Percentiles rank a stretch among this genome's conserved stretches.
These are phyloP conservation scores for Aphanoascus verrucosus DNA, from an alignment of 2,329 filamentous ascomycete species.

Conservation along the genomic window DNA sequence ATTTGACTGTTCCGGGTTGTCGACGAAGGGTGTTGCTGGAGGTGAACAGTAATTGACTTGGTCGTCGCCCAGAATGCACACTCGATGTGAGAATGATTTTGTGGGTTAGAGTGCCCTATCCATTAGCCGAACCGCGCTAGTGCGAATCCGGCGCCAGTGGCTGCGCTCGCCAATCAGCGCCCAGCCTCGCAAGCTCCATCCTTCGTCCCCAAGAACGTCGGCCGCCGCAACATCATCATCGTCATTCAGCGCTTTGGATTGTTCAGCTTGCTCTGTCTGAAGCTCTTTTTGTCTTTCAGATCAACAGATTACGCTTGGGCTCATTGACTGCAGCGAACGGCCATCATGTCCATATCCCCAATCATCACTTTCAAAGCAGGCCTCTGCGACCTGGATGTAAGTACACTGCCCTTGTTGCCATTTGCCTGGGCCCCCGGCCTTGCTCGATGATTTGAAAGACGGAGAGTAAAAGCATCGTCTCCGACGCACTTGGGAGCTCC, in stretches of 20 bases:
- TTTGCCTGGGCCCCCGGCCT: not conserved
- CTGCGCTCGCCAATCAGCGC: conserved; percentile 6
- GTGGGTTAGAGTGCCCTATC: conserved; percentile 37
- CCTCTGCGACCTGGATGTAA: conserved; percentile 71
- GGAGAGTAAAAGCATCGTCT: not conserved
- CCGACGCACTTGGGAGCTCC: not conserved
- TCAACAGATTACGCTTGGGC: not conserved
- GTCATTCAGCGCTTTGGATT: conserved; percentile 6
- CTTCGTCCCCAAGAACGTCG: conserved; percentile 7
- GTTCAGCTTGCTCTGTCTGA: not conserved
- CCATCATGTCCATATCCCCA: conserved; percentile 66
- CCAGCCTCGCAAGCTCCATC: not conserved
- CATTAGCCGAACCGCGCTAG: conserved; percentile 32
- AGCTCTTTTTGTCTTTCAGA: not conserved
- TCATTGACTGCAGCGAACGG: not conserved
- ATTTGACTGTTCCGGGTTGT: conserved; percentile 29
- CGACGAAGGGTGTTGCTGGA: conserved; percentile 34
- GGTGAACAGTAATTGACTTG: conserved; percentile 27
- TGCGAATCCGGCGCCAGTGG: conserved; percentile 23
- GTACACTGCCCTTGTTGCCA: conserved; percentile 27
- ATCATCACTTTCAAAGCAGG: conserved; percentile 96
- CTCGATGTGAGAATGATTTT: conserved; percentile 33
- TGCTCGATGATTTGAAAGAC: not conserved
- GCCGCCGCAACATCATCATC: conserved; percentile 15
- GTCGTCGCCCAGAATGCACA: conserved; percentile 23